phyloP scores from a whole-genome alignment of 352 stramenopile genomes.

The Globisporangium yorkense region DNA sequence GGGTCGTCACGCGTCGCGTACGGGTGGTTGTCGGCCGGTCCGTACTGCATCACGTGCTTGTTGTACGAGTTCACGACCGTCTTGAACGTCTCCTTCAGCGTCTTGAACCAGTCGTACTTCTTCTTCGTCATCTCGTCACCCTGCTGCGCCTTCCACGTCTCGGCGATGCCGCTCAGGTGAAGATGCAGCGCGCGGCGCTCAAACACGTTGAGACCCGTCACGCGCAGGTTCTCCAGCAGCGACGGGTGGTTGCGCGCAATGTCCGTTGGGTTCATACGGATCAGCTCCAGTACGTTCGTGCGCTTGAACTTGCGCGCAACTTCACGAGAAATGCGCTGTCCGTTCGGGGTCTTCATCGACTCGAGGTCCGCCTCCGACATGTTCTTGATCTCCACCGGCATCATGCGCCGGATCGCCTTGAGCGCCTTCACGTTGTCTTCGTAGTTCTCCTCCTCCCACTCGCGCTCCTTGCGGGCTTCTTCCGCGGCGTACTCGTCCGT shows the following conservation, averaged over 20 bases:
- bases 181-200: constrained; percentile 87
- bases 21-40: constrained; percentile 81
- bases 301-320: constrained; percentile 90
- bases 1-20: constrained; percentile 82
- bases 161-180: constrained; percentile 79
- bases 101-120: constrained; percentile 91
- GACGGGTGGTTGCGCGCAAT: constrained; percentile 88
- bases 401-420: constrained; percentile 87
- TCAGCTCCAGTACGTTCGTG: constrained; percentile 88
- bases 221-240: constrained; percentile 87
- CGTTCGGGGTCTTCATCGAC: constrained; percentile 58
- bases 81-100: constrained; percentile 91
- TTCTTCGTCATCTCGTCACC: constrained; percentile 91
- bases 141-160: constrained; percentile 85
- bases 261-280: constrained; percentile 83
- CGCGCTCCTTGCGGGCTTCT: constrained; percentile 84
- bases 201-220: constrained; percentile 88
- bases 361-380: constrained; percentile 86
- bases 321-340: constrained; percentile 67
- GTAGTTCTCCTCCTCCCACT: constrained; percentile 91
- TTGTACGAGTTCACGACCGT: constrained; percentile 89
- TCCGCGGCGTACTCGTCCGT: constrained; percentile 91
- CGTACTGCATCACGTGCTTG: constrained; percentile 88
- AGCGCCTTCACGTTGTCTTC: constrained; percentile 84
- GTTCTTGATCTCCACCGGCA: constrained; percentile 90